Percentiles rank a stretch among this genome's conserved stretches.
Conservation (phyloP, 208 protist species). For the Naegleria fowleri region DNA sequence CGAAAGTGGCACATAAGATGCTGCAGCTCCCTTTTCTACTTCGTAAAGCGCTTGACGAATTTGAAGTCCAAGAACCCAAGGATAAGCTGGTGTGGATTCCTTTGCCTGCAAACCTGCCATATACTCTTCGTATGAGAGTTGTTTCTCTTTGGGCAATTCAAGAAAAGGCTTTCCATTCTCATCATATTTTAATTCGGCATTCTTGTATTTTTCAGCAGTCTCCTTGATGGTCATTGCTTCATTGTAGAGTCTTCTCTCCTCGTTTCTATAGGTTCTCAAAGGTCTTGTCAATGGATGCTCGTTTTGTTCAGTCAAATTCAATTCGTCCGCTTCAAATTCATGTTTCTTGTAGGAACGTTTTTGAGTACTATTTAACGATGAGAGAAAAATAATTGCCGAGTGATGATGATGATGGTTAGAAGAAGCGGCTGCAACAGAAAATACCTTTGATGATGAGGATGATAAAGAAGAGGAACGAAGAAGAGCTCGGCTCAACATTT, state of each 20-base stretch:
- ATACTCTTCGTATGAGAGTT: not conserved
- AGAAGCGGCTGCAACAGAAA: not conserved
- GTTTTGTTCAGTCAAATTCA: not conserved
- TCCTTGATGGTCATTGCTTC: not conserved
- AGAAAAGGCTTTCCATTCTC: not conserved
- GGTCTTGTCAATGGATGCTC: not conserved
- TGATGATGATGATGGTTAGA: no score
- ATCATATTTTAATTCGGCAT: not conserved
- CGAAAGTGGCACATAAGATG: not conserved
- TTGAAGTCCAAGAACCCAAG: not conserved
- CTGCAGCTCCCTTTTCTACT: not conserved
- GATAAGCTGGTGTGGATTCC: not conserved
- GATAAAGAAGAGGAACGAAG: not conserved
- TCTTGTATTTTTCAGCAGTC: not conserved
- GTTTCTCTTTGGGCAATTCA: not conserved
- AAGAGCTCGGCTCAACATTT: not conserved
- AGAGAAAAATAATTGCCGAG: no score
- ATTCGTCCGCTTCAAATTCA: not conserved
- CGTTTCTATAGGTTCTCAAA: not conserved
- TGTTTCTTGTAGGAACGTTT: not conserved
- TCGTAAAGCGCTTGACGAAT: not conserved
- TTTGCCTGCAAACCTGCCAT: not conserved
- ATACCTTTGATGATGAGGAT: not conserved
- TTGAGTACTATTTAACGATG: not conserved
- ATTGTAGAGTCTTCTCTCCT: not conserved